Percentiles rank a stretch among this genome's conserved stretches.
Conservation (phyloP, 768 basidiomycete genomes). For the Podaxis sp. region DNA sequence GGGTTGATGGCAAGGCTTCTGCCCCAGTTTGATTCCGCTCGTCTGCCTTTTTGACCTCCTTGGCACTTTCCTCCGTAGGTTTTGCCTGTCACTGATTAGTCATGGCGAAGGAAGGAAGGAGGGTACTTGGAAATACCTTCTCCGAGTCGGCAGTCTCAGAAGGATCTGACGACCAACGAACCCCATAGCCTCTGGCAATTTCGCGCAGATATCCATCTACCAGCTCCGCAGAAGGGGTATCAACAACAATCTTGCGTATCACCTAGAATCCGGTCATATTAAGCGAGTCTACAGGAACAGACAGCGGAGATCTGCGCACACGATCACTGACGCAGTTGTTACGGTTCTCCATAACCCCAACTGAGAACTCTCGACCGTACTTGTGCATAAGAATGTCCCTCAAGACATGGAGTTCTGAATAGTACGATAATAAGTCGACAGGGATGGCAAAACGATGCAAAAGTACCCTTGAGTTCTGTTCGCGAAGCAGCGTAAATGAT, state of each 20-base stretch:
- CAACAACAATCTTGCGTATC: conserved; percentile 63
- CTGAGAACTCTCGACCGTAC: conserved; percentile 86
- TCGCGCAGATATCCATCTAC: conserved; percentile 87
- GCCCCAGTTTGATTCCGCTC: conserved; percentile 17
- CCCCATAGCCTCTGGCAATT: conserved; percentile 84
- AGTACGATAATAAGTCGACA: not conserved
- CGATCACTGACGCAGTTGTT: conserved; percentile 79
- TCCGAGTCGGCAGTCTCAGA: conserved; percentile 1
- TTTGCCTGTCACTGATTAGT: not conserved
- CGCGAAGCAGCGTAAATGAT: conserved; percentile 90
- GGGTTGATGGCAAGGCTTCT: conserved; percentile 18
- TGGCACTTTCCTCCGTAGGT: not conserved
- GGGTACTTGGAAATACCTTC: not conserved
- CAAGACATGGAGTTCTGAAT: conserved; percentile 80
- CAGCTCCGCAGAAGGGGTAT: conserved; percentile 66
- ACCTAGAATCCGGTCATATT: conserved; percentile 44
- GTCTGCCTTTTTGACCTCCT: not conserved
- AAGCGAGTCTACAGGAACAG: not conserved
- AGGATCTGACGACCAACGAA: conserved; percentile 51
- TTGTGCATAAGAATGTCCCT: conserved; percentile 96
- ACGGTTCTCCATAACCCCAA: conserved; percentile 82
- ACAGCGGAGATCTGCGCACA: conserved; percentile 29
- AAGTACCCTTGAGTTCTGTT: conserved; percentile 81
- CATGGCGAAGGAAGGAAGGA: not conserved
- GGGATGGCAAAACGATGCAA: not conserved